These are phyloP conservation scores for Choiromyces venosus DNA, from an alignment of 495 filamentous ascomycete genomes.

Conservation along the genomic window DNA sequence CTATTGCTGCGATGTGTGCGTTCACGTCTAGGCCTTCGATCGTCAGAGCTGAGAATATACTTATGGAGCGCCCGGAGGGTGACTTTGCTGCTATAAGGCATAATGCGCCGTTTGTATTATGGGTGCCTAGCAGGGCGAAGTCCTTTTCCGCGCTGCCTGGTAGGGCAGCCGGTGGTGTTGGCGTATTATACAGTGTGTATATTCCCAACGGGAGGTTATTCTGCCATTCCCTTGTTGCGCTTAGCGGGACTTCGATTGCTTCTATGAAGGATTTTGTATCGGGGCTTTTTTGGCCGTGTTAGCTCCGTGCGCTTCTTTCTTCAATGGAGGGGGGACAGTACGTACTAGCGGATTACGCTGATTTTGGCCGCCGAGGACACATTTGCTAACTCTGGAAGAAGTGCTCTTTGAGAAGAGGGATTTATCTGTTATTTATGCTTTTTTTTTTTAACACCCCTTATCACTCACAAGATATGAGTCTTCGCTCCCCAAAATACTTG, in stretches of 20 bases:
- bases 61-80: conserved; percentile 7
- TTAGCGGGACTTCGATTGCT: conserved; percentile 6
- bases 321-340: not conserved
- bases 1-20: conserved; percentile 5
- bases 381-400: not conserved
- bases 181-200: conserved; percentile 11
- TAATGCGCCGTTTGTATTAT: not conserved
- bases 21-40: not conserved
- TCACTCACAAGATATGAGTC: too few relatives aligned
- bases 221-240: conserved; percentile 16
- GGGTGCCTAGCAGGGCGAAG: conserved; percentile 9
- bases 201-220: conserved; percentile 16
- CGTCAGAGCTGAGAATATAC: not conserved
- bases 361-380: conserved; percentile 6
- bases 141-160: not conserved
- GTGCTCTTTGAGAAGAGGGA: too few relatives aligned
- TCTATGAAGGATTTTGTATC: not conserved
- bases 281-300: conserved; percentile 3
- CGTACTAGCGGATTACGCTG: conserved; percentile 9
- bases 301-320: not conserved
- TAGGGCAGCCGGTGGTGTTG: not conserved
- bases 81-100: not conserved
- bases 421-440: too few relatives aligned
- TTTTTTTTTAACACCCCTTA: too few relatives aligned
- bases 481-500: too few relatives aligned